A percentile compares a stretch with the other conserved stretches of the same genome.
These are phyloP conservation scores for Colletotrichum incanum DNA, from an alignment of 2,329 filamentous ascomycete genomes.

Conservation along the genomic window DNA sequence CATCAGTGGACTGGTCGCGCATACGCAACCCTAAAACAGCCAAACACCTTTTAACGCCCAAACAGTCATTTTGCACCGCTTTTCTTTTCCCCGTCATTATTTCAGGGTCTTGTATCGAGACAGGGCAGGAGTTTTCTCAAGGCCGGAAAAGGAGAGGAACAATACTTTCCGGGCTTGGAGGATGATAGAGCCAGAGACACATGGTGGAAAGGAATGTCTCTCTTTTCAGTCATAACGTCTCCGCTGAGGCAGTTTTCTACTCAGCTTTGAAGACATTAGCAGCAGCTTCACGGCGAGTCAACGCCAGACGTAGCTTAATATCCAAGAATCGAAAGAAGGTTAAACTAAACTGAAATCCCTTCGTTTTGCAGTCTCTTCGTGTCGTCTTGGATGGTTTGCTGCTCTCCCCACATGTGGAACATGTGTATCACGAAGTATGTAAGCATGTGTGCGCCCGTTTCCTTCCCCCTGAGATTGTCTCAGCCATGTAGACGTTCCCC, in stretches of 20 bases:
- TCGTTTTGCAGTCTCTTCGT: neutral
- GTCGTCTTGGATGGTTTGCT: neutral
- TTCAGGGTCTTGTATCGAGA: slow-evolving; percentile 18
- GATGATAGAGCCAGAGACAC: neutral
- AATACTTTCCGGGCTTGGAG: slow-evolving; percentile 4
- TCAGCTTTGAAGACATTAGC: slow-evolving; percentile 20
- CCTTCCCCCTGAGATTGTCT: neutral
- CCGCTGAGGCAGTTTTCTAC: slow-evolving; percentile 17
- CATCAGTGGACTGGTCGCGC: slow-evolving; percentile 14
- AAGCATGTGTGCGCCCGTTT: neutral
- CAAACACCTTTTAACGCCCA: neutral
- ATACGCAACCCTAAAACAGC: slow-evolving; percentile 28
- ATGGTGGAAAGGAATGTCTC: neutral
- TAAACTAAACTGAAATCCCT: slow-evolving; percentile 2
- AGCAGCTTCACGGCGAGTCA: slow-evolving; percentile 18
- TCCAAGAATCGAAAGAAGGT: slow-evolving; percentile 27
- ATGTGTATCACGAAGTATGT: neutral
- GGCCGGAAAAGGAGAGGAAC: neutral
- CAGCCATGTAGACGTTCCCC: no score
- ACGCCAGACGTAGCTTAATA: slow-evolving; percentile 40
- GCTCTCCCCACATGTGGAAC: neutral
- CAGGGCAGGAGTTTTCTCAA: slow-evolving; percentile 14
- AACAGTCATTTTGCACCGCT: slow-evolving; percentile 2
- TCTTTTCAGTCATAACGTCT: slow-evolving; percentile 11
- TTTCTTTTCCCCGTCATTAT: slow-evolving; percentile 15